A percentile compares a stretch with the other conserved stretches of the same genome.
Evolutionary conservation across 2,329 filamentous ascomycete genomes (phyloP).

Genomic region (Fusarium newnesense): DNA sequence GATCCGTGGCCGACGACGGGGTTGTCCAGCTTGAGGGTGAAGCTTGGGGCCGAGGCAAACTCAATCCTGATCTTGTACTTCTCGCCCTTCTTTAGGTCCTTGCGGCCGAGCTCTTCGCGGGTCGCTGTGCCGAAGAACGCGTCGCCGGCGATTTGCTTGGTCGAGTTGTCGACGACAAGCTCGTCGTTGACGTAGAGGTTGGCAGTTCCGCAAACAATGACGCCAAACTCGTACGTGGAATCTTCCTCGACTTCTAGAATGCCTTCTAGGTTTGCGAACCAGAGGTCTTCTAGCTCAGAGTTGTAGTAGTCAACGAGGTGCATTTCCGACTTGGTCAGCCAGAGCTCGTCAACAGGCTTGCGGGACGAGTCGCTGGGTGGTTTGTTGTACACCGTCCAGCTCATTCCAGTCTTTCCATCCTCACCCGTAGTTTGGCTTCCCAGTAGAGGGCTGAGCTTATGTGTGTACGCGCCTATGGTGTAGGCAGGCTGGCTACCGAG

Average conservation of each 20-base stretch:
- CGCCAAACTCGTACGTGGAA: slow-evolving; percentile 71
- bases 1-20: slow-evolving; percentile 68
- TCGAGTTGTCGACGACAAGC: slow-evolving; percentile 73
- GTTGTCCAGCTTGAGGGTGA: slow-evolving; percentile 61
- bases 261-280: slow-evolving; percentile 71
- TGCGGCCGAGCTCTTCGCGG: slow-evolving; percentile 68
- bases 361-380: slow-evolving; percentile 60
- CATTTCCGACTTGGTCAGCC: slow-evolving; percentile 60
- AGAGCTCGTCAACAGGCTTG: slow-evolving; percentile 61
- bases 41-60: slow-evolving; percentile 68
- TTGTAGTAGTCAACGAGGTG: slow-evolving; percentile 63
- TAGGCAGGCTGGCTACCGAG: slow-evolving; percentile 58
- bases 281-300: slow-evolving; percentile 63
- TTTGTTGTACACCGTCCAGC: slow-evolving; percentile 71
- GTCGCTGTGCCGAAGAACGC: slow-evolving; percentile 74
- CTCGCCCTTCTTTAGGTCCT: slow-evolving; percentile 67
- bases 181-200: slow-evolving; percentile 71
- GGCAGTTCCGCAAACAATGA: slow-evolving; percentile 73
- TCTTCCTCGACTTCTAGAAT: slow-evolving; percentile 69
- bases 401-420: slow-evolving; percentile 67
- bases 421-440: slow-evolving; percentile 62
- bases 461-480: slow-evolving; percentile 71
- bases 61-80: slow-evolving; percentile 69
- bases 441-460: slow-evolving; percentile 71
- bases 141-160: slow-evolving; percentile 69